These are phyloP conservation scores for Sclerotinia borealis DNA, from an alignment of 2,329 filamentous ascomycete species.

Conservation along the genomic window DNA sequence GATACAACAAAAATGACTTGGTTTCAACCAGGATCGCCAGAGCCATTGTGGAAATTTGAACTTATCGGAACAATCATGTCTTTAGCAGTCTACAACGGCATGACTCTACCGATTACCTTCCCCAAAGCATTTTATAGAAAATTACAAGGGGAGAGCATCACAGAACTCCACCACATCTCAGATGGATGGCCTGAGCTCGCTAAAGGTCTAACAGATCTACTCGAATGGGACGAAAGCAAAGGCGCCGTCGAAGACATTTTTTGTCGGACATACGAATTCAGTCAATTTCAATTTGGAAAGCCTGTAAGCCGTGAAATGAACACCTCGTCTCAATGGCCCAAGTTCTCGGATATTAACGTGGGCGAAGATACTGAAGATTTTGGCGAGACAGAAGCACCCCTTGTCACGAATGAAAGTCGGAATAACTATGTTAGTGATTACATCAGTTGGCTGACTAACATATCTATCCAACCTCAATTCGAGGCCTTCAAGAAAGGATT, in stretches of 20 bases:
- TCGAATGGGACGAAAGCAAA: slow-evolving; percentile 69
- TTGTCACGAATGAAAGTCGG: slow-evolving; percentile 79
- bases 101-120: slow-evolving; percentile 86
- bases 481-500: slow-evolving; percentile 79
- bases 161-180: slow-evolving; percentile 66
- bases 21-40: slow-evolving; percentile 78
- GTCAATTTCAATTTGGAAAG: slow-evolving; percentile 52
- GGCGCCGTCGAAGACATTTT: slow-evolving; percentile 78
- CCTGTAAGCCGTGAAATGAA: slow-evolving; percentile 53
- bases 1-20: slow-evolving; percentile 71
- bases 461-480: slow-evolving; percentile 71
- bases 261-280: slow-evolving; percentile 81
- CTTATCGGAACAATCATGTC: slow-evolving; percentile 83
- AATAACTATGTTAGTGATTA: slow-evolving; percentile 78
- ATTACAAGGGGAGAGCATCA: slow-evolving; percentile 63
- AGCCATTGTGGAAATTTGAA: slow-evolving; percentile 85
- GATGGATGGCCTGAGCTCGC: slow-evolving; percentile 85
- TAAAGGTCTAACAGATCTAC: slow-evolving; percentile 64
- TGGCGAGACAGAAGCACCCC: slow-evolving; percentile 40
- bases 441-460: slow-evolving; percentile 72
- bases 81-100: slow-evolving; percentile 85
- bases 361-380: slow-evolving; percentile 36
- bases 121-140: slow-evolving; percentile 79
- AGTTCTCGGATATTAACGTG: slow-evolving; percentile 37
- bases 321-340: slow-evolving; percentile 44